Evolutionary conservation across 805 yeast genomes (phyloP), one percentile per base, ranked within the genome.

Genomic region (Kluyveromyces lactis): DNA sequence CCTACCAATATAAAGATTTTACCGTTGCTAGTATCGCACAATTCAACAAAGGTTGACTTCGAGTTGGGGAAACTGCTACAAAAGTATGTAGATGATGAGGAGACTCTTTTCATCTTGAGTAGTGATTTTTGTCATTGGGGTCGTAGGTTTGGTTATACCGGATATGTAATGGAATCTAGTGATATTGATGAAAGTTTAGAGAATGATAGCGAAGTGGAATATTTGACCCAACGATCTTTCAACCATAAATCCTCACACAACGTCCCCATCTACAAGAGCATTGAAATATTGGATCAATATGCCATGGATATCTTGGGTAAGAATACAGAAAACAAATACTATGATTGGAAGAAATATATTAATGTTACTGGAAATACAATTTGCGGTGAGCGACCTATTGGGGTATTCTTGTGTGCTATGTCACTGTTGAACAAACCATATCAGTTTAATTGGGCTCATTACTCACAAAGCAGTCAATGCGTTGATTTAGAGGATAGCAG

Each of bases 71-170:
- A 53, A 3, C 49, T 65, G 2, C 62, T 90, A 40, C 56, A 60
- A 8, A 76, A 80, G 1, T 81, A 71, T 50, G 52, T 86, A 38
- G 72, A 79, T 49, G 69, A 72, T 23, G 60, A 62, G 18, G 77
- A 75, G 50, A 79, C 86, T 2, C 36, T 48, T 13, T 84, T 92
- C 58, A 76, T 86, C 12, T 70, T 92, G 3, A 83, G 95, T 55
- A 75, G 90, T 2, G 98, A 92, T 64, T 92, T 92, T 53, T 89
- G 97, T 55, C 98, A 92, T 56, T 92, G 98, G 98, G 89, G 89
- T 1, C 49, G 67, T 2, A 58, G 85, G 28, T 82, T 81, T 52
- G 73, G 72, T 11, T 82, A 76, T 51, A 74, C 73, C 3, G 62
- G 65, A 5, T 79, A 77, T 46, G 67, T 77, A 0, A 54, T 55